Evolutionary conservation across 768 basidiomycete species (phyloP).

Genomic region (Boletus reticuloceps): DNA sequence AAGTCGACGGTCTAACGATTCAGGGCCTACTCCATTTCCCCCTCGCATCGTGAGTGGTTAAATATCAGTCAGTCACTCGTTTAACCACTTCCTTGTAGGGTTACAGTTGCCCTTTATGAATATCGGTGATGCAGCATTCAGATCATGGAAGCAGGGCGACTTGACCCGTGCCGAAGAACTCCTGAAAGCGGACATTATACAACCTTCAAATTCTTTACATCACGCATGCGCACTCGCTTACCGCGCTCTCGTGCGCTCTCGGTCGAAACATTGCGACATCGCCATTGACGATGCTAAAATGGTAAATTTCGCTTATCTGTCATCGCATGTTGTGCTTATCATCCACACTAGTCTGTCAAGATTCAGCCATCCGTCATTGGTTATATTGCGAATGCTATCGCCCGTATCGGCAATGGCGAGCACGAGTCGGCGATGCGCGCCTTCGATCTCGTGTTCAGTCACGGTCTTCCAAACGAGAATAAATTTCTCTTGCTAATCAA

Average conservation of each 20-base stretch:
- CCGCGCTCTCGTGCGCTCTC: neutral
- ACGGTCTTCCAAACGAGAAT: neutral
- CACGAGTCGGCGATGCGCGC: neutral
- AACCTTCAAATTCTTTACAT: neutral
- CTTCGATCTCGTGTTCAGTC: constrained; percentile 4
- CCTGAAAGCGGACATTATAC: neutral
- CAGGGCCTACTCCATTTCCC: too few species aligned
- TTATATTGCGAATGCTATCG: constrained; percentile 6
- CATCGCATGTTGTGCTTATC: neutral
- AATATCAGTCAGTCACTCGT: fast-evolving
- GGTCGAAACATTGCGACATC: neutral
- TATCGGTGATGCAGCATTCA: neutral
- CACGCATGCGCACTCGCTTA: constrained; percentile 1
- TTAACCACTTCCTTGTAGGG: neutral
- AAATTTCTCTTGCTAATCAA: constrained; percentile 8
- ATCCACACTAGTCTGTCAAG: neutral
- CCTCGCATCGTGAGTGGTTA: neutral
- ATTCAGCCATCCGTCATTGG: constrained; percentile 4
- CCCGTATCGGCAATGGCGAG: neutral
- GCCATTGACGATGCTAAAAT: constrained; percentile 5
- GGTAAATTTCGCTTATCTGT: neutral
- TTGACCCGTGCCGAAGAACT: neutral
- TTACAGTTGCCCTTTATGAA: constrained; percentile 1
- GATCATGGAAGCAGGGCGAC: neutral
- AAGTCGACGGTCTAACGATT: neutral